Evolutionary conservation across 2,329 filamentous ascomycete genomes (phyloP), one percentile per base, ranked within the genome.

Genomic region (Catunica adiposa): DNA sequence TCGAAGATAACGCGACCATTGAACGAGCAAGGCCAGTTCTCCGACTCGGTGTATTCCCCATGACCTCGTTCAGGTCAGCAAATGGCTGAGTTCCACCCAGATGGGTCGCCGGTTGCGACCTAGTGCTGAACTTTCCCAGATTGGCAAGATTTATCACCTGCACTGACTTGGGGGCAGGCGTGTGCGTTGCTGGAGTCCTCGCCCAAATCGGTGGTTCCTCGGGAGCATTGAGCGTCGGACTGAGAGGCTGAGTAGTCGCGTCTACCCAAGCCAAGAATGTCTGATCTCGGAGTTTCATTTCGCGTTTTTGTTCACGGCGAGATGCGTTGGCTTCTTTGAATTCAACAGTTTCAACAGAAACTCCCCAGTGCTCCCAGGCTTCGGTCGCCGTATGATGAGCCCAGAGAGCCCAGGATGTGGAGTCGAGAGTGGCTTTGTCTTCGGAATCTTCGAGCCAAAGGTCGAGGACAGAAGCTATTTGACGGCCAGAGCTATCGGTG

Each of bases 11-110:
- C 29, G 66, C 67, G 5, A 66, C 63, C 58, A 70, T 65, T 3
- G 69, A 65, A 29, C 68, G 64, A 5, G 68, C 64, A 53, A 68
- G 64, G 2, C 73, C 69, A 2, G 70, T 73, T 67, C 71, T 70
- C 52, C 70, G 70, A n/a, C 71, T 74, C 1, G 72, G 72, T 6
- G 72, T 75, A 51, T 69, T 56, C 20, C 53, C 68, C 14, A 69
- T 37, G n/a, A 57, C 51, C 3, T 51, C 58, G 11, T 44, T 53
- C 26, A 57, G 40, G 20, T 59, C 55, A 20, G 31, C 14, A 25
- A 44, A 23, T 11, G 46, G 51, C 29, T 15, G 37, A 40, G 20
- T 44, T 38, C 17, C 17, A 15, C 42, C 52, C 22, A 31, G 7
- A 22, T 48, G 22, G 17, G 31, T n/a, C 31, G 22, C 44, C 7